These are phyloP conservation scores for Eurotiales sp. DNA, from an alignment of 2,329 filamentous ascomycete genomes.

Conservation along the genomic window DNA sequence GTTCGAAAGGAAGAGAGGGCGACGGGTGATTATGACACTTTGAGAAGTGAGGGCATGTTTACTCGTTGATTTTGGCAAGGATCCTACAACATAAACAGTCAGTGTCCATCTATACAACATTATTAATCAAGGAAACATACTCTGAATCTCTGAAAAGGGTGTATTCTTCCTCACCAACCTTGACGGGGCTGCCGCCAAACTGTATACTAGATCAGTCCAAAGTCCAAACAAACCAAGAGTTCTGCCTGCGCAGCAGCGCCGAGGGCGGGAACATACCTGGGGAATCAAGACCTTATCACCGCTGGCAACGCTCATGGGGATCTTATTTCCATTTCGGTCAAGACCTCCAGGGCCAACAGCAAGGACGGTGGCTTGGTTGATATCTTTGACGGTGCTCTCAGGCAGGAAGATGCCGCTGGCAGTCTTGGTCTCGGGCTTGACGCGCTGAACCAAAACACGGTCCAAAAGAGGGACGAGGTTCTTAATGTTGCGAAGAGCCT, in stretches of 20 bases:
- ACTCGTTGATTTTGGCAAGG: slow-evolving; percentile 98
- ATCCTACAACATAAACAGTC: slow-evolving; percentile 57
- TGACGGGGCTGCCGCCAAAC: slow-evolving; percentile 92
- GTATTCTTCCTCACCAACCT: slow-evolving; percentile 96
- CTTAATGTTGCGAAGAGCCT: slow-evolving; percentile 88
- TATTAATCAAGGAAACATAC: slow-evolving; percentile 57
- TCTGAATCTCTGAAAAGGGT: slow-evolving; percentile 95
- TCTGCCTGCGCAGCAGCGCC: background rate
- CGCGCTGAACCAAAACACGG: slow-evolving; percentile 94
- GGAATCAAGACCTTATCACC: slow-evolving; percentile 96
- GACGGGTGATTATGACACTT: slow-evolving; percentile 13
- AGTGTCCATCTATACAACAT: slow-evolving; percentile 9
- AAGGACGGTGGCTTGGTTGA: slow-evolving; percentile 95
- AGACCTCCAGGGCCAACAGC: slow-evolving; percentile 87
- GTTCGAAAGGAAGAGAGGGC: slow-evolving; percentile 12
- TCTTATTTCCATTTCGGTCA: slow-evolving; percentile 83
- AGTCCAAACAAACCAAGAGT: slow-evolving; percentile 13
- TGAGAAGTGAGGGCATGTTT: slow-evolving; percentile 42
- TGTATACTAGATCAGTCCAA: slow-evolving; percentile 33
- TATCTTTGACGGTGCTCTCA: slow-evolving; percentile 93
- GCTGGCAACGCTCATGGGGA: slow-evolving; percentile 74
- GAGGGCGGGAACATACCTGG: slow-evolving; percentile 62
- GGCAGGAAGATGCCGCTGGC: slow-evolving; percentile 96
- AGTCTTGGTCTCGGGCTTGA: slow-evolving; percentile 96
- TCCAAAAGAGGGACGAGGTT: slow-evolving; percentile 92